These are phyloP conservation scores for Leishmania mexicana DNA, from an alignment of 208 protist species.

Conservation along the genomic window DNA sequence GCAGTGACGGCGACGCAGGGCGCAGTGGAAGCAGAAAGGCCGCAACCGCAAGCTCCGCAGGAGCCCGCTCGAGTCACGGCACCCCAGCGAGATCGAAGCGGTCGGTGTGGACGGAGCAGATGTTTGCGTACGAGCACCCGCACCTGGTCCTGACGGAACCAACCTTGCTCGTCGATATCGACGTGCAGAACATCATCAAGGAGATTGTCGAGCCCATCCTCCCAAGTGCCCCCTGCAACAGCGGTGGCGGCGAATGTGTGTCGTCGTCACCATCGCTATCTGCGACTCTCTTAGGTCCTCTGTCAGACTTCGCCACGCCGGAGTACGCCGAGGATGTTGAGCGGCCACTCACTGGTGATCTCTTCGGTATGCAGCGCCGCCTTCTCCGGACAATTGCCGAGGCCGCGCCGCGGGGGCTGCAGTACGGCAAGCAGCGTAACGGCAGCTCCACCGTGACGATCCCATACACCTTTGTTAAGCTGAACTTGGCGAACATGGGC, in stretches of 20 bases:
- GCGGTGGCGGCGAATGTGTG: not conserved
- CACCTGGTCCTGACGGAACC: constrained; percentile 20
- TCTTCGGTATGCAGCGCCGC: constrained; percentile 24
- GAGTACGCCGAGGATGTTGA: constrained; percentile 11
- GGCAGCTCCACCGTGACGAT: constrained; percentile 9
- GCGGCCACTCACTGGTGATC: constrained; percentile 17
- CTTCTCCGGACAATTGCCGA: constrained; percentile 21
- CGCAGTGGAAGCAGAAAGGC: not conserved
- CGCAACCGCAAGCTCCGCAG: not conserved
- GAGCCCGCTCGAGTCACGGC: not conserved
- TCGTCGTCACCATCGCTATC: not conserved
- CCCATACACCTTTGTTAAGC: constrained; percentile 18
- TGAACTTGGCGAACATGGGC: constrained; percentile 27
- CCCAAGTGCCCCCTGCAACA: not conserved
- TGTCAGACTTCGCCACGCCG: not conserved
- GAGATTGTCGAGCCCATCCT: constrained; percentile 3
- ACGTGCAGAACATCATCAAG: constrained; percentile 18
- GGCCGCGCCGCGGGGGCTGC: constrained; percentile 25
- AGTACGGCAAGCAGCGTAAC: constrained; percentile 23
- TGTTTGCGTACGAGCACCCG: constrained; percentile 33
- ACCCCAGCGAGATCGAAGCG: constrained; percentile 3
- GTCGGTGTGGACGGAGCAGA: constrained; percentile 28
- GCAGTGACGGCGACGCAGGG: not conserved
- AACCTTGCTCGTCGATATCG: constrained; percentile 25
- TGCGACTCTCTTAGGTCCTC: not conserved